A percentile compares a stretch with the other conserved stretches of the same genome.
phyloP scores from a whole-genome alignment of 768 basidiomycete genomes.

The Dacryopinax spathularia region DNA sequence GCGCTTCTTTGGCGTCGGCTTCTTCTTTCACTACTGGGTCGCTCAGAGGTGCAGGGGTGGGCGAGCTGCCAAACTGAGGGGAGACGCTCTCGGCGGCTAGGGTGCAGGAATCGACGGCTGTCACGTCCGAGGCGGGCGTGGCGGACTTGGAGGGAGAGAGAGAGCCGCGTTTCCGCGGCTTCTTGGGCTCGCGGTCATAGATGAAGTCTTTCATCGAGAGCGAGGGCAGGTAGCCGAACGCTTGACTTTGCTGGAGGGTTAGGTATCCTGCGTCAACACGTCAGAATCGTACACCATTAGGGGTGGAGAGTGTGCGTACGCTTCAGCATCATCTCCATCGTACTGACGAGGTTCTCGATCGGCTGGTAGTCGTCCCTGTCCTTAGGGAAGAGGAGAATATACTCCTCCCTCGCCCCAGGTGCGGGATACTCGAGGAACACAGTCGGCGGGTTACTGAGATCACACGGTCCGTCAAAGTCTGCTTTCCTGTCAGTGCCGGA shows the following conservation, averaged over 20 bases:
- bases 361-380: slow-evolving; percentile 82
- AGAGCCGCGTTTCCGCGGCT: not conserved
- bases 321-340: slow-evolving; percentile 45
- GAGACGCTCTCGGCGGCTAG: not conserved
- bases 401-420: slow-evolving; percentile 20
- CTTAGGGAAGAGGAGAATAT: slow-evolving; percentile 61
- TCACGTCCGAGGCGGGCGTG: not conserved
- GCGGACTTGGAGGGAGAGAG: not conserved
- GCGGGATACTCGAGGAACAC: not conserved
- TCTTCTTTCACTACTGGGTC: not conserved
- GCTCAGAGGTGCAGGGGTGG: not conserved
- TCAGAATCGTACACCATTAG: no score
- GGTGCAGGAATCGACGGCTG: not conserved
- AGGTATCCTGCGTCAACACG: not conserved
- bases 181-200: not conserved
- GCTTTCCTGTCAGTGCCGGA: not conserved
- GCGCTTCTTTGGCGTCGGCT: not conserved
- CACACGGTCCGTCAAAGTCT: not conserved
- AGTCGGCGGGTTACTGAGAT: not conserved
- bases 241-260: not conserved
- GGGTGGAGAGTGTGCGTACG: not conserved
- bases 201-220: not conserved
- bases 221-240: not conserved
- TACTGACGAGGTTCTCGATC: slow-evolving; percentile 24
- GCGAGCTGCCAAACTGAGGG: not conserved